Percentiles rank a stretch among this genome's conserved stretches.
Evolutionary conservation across 2,329 filamentous ascomycete species (phyloP).

Genomic region (Geosmithia morbida): DNA sequence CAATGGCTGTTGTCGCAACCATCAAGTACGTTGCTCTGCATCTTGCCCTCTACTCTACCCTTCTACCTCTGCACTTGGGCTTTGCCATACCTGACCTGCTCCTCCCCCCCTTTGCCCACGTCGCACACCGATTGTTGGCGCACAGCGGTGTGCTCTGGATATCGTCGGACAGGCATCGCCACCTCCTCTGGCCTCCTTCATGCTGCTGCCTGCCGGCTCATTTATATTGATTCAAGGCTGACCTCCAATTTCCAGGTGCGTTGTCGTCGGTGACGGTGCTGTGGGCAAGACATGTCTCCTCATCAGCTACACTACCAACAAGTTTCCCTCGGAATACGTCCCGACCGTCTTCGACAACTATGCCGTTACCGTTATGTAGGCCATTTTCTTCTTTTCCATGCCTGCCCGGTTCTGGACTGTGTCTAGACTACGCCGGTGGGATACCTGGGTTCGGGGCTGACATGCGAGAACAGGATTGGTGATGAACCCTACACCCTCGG

Average conservation of each 20-base stretch:
- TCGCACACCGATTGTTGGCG: not conserved
- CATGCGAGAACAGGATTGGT: constrained; percentile 63
- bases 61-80: not conserved
- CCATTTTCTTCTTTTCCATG: not conserved
- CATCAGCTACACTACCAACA: constrained; percentile 99
- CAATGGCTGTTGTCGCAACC: constrained; percentile 47
- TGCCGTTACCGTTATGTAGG: constrained; percentile 94
- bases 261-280: constrained; percentile 97
- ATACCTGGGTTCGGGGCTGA: not conserved
- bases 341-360: constrained; percentile 99
- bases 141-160: not conserved
- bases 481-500: constrained; percentile 97
- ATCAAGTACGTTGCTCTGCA: constrained; percentile 38
- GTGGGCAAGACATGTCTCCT: constrained; percentile 98
- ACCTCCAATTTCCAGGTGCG: constrained; percentile 50
- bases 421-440: too few species aligned
- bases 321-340: constrained; percentile 99
- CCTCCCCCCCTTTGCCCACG: not conserved
- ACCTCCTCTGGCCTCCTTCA: not conserved
- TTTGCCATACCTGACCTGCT: not conserved
- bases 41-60: constrained; percentile 5
- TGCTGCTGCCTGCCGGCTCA: not conserved
- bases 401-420: not conserved
- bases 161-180: not conserved
- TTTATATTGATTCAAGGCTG: constrained; percentile 5